Conservation (phyloP, 129 eudicot genomes). For the Smallanthus sonchifolius region DNA sequence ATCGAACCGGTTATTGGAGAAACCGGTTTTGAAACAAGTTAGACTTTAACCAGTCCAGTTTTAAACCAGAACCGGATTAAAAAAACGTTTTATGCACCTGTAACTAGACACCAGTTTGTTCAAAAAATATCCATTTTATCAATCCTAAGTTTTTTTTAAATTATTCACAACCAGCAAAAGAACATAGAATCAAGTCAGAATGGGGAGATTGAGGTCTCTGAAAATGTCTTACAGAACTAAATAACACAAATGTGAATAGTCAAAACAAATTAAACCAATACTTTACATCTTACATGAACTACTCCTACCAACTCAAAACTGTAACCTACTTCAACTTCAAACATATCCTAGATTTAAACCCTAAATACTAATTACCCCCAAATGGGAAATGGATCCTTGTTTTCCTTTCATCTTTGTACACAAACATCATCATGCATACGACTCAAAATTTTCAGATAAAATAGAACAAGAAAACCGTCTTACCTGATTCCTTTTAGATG, state of each 20-base stretch:
- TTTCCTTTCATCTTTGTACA: constrained; percentile 30
- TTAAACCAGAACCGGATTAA: too few species aligned
- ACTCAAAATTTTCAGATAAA: constrained; percentile 25
- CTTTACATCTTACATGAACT: constrained; percentile 38
- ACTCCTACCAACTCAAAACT: constrained; percentile 36
- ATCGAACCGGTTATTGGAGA: too few species aligned
- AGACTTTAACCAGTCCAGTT: too few species aligned
- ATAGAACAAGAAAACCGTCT: constrained; percentile 19
- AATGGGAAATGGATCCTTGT: constrained; percentile 23
- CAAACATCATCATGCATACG: constrained; percentile 12
- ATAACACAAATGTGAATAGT: constrained; percentile 22
- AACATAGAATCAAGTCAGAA: neutral
- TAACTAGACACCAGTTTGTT: too few species aligned
- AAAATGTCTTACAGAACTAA: neutral
- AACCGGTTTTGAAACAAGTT: too few species aligned
- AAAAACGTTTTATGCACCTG: too few species aligned
- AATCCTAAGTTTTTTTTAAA: too few species aligned
- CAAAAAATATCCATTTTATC: too few species aligned
- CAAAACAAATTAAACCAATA: constrained; percentile 14
- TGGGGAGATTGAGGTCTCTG: neutral
- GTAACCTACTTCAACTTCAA: constrained; percentile 28
- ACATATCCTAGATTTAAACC: constrained; percentile 31
- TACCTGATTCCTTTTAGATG: constrained; percentile 14
- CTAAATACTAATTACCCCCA: constrained; percentile 28
- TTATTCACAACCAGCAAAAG: too few species aligned